phyloP scores from a whole-genome alignment of 139 green algal genomes.

The Micromonas commoda region DNA sequence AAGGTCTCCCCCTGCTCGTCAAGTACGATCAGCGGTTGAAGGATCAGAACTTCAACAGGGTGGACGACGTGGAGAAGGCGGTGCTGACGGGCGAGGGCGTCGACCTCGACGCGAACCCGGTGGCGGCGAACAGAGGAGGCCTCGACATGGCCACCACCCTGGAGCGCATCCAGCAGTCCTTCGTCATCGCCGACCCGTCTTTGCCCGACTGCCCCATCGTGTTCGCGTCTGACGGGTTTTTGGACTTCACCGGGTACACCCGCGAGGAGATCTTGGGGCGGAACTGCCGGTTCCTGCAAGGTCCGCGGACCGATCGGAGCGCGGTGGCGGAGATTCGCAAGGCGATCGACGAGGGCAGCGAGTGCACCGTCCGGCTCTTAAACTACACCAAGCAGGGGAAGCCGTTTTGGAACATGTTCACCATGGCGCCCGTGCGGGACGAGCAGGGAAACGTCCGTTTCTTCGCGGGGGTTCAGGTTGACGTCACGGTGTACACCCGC shows the following conservation, averaged over 20 bases:
- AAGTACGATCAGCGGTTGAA: slow-evolving; percentile 55
- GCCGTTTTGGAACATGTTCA: slow-evolving; percentile 97
- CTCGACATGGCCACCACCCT: slow-evolving; percentile 95
- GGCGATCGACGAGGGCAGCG: slow-evolving; percentile 57
- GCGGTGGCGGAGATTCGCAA: slow-evolving; percentile 71
- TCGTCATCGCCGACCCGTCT: slow-evolving; percentile 89
- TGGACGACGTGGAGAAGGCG: slow-evolving; percentile 25
- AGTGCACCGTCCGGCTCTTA: slow-evolving; percentile 82
- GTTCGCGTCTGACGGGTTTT: slow-evolving; percentile 48
- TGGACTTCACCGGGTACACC: slow-evolving; percentile 86
- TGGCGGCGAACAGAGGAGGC: slow-evolving; percentile 45
- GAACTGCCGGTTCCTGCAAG: slow-evolving; percentile 89
- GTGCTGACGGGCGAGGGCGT: slow-evolving; percentile 11
- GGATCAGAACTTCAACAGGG: slow-evolving; percentile 38
- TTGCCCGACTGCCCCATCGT: slow-evolving; percentile 97
- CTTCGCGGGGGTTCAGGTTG: slow-evolving; percentile 85
- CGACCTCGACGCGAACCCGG: slow-evolving; percentile 25
- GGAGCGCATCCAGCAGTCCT: slow-evolving; percentile 97
- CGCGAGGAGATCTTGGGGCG: slow-evolving; percentile 88
- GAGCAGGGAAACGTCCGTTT: slow-evolving; percentile 70
- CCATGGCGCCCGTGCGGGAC: slow-evolving; percentile 83
- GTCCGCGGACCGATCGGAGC: slow-evolving; percentile 65
- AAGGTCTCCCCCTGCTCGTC: slow-evolving; percentile 58
- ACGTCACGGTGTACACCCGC: slow-evolving; percentile 49
- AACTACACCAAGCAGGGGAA: slow-evolving; percentile 67